Evolutionary conservation across 257 asterid species (phyloP), one percentile per base, ranked within the genome.

Genomic region (Solanum virginianum): DNA sequence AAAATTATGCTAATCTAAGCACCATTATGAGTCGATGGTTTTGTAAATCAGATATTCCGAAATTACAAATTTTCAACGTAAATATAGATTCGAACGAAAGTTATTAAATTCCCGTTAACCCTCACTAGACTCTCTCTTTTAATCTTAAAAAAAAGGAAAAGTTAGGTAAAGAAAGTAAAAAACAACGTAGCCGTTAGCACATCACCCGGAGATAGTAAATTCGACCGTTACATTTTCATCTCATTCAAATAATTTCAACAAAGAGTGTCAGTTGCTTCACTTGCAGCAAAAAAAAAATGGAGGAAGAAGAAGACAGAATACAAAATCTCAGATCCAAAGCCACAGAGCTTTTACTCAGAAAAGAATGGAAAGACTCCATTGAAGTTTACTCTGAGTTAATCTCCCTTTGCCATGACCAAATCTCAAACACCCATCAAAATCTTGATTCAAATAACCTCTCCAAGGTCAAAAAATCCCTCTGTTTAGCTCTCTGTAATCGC

Each of bases 271-370:
- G 14, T 24, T 26, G 36, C 18, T 2, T 62, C 70, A 24, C 39
- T 63, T 24, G 71, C 71, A 26, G 71, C 9, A 59, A 6, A 26
- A 26, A 8, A 66, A 68, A 90, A 72, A 83, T 86, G 56, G 89
- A 62, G 47, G 88, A 84, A 83, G 92, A 88, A 81, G 97, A 89
- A 70, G 91, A 87, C 18, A 88, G 26, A 82, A 80, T 95, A 68
- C 95, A 91, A 39, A 86, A 88, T 65, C 91, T 95, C 68, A 91
- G 98, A 90, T 92, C 94, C 80, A 93, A 94, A 90, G 98, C 98
- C 83, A 87, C 95, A 32, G 97, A 95, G 29, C 92, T 92, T 13
- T 93, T 94, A 41, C 87, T 95, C 8, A 89, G 94, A 90, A 96
- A 95, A 91, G 97, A 95, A 84, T 94, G 89, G 91, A 85, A 75